Percentiles rank a stretch among this genome's conserved stretches.
Conservation (phyloP, 805 yeast species). For the Pichia scutulata region DNA sequence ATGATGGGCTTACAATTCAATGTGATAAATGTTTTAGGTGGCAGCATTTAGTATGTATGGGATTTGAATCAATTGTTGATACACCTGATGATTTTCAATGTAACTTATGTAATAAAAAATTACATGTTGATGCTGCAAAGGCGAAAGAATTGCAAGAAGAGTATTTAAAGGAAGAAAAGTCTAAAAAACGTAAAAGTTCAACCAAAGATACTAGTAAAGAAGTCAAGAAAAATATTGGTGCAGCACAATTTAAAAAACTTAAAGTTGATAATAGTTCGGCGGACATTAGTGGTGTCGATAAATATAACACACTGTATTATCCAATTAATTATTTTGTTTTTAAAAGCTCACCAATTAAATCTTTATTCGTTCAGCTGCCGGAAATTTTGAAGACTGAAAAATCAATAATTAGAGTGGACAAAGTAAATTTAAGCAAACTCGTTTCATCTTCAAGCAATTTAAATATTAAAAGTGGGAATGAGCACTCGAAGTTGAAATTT, state of each 20-base stretch:
- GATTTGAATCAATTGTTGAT: constrained; percentile 57
- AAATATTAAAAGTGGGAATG: constrained; percentile 49
- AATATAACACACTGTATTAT: constrained; percentile 47
- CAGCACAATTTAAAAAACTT: constrained; percentile 20
- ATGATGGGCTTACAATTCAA: constrained; percentile 90
- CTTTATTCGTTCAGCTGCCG: constrained; percentile 22
- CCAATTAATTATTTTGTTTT: constrained; percentile 40
- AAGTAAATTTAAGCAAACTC: constrained; percentile 21
- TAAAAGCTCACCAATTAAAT: constrained; percentile 31
- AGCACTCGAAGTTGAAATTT: constrained; percentile 48
- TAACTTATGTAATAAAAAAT: constrained; percentile 54
- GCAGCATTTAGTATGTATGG: constrained; percentile 94
- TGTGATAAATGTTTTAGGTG: constrained; percentile 89
- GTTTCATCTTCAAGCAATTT: constrained; percentile 10
- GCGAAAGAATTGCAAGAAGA: constrained; percentile 30
- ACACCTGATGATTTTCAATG: constrained; percentile 82
- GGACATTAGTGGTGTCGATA: constrained; percentile 36
- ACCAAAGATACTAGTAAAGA: neutral
- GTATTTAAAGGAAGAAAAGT: constrained; percentile 20
- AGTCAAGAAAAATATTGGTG: constrained; percentile 4
- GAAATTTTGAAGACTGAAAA: constrained; percentile 16
- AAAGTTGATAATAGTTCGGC: constrained; percentile 30
- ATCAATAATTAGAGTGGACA: constrained; percentile 17
- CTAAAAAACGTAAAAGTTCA: constrained; percentile 24
- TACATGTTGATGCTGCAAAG: constrained; percentile 34